Evolutionary conservation across 2,329 filamentous ascomycete species (phyloP).

Genomic region (Fusarium temperatum): DNA sequence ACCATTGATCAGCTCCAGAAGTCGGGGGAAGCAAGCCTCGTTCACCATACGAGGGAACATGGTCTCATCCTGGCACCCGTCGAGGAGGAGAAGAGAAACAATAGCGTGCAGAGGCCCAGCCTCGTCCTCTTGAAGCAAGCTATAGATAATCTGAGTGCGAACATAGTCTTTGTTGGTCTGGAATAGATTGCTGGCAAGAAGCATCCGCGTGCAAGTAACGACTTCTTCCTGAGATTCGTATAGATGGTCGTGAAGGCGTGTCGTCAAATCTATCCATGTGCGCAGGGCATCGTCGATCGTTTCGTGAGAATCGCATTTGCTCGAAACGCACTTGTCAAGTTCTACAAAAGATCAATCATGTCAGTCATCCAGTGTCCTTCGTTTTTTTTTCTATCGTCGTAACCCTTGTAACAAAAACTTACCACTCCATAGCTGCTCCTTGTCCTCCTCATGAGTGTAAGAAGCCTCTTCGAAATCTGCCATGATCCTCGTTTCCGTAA

Average conservation of each 20-base stretch:
- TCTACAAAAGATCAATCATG: constrained; percentile 48
- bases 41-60: constrained; percentile 88
- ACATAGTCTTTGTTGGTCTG: constrained; percentile 82
- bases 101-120: constrained; percentile 81
- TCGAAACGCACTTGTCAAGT: constrained; percentile 57
- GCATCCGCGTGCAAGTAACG: constrained; percentile 78
- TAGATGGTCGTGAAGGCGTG: constrained; percentile 78
- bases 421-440: constrained; percentile 93
- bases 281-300: constrained; percentile 85
- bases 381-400: background rate
- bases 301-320: constrained; percentile 61
- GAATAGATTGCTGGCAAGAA: constrained; percentile 82
- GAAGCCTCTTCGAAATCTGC: constrained; percentile 69
- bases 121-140: constrained; percentile 90
- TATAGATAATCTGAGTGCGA: constrained; percentile 90
- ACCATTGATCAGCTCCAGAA: constrained; percentile 82
- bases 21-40: constrained; percentile 82
- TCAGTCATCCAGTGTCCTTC: constrained; percentile 23
- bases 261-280: constrained; percentile 81
- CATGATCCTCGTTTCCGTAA: constrained; percentile 54
- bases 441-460: constrained; percentile 78
- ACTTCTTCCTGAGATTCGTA: constrained; percentile 81
- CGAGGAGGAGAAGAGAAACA: constrained; percentile 83
- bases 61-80: constrained; percentile 80
- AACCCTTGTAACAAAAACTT: constrained; percentile 28